Evolutionary conservation across 768 basidiomycete species (phyloP).

Genomic region (Galerina sulciceps): DNA sequence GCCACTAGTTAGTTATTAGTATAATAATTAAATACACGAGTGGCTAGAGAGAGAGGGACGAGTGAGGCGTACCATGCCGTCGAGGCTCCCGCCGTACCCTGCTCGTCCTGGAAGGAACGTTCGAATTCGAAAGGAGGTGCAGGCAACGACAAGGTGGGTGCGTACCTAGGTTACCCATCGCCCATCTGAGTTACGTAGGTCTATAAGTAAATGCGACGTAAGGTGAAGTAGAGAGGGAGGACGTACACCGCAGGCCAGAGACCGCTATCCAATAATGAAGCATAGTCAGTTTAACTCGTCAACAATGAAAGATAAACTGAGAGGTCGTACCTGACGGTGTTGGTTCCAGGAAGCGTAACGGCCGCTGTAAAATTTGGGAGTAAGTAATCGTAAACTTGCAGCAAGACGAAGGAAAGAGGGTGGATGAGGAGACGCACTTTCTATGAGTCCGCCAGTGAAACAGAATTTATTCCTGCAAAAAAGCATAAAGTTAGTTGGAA

Average conservation of each 20-base stretch:
- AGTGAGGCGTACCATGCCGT: conserved; percentile 57
- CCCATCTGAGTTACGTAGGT: too few relatives aligned
- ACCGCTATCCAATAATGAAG: conserved; percentile 25
- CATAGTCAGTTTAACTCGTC: background rate
- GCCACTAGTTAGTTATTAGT: conserved; percentile 50
- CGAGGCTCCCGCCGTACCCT: conserved; percentile 71
- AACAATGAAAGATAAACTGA: background rate
- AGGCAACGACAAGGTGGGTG: background rate
- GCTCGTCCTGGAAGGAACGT: conserved; percentile 54
- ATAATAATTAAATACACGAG: background rate
- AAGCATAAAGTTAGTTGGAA: background rate
- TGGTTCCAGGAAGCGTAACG: conserved; percentile 36
- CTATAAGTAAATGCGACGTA: too few relatives aligned
- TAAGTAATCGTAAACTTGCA: too few relatives aligned
- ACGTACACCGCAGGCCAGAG: conserved; percentile 47
- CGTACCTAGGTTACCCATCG: conserved; percentile 56
- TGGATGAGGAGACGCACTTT: conserved; percentile 16
- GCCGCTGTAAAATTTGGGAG: conserved; percentile 21
- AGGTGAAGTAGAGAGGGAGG: background rate
- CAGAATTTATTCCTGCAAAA: conserved; percentile 54
- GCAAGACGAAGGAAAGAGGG: too few relatives aligned
- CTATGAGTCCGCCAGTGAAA: conserved; percentile 73
- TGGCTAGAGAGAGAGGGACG: background rate
- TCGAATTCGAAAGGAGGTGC: too few relatives aligned
- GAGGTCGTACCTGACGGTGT: conserved; percentile 27